Base-by-base conservation (phyloP, 2,329 filamentous ascomycete species). In the Alternaria ventricosa region DNA sequence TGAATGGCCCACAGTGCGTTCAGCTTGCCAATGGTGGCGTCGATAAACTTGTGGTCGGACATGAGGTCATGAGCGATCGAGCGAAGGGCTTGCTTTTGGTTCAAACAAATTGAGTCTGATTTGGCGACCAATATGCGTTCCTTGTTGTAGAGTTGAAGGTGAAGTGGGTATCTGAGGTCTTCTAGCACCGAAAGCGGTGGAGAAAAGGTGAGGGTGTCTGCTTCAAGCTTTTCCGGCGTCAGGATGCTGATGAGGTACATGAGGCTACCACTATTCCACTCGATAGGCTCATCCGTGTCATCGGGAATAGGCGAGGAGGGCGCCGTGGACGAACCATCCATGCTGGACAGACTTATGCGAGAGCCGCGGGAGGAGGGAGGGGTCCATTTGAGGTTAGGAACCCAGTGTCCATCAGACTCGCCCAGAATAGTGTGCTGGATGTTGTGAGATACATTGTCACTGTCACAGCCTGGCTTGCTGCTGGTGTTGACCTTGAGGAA, bases 231-330 rank as follows among this genome's bases (percentile, higher is more conserved):
- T 54, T 59, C 43, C 10, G 72, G 67, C 27, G 59, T 64, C 49
- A 75, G 50, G 33, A 63, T 55, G 30, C 45, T 45, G 18, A 73
- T 49, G 18, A 75, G 65, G 60, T 72, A 73, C 44, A 65, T 66
- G 15, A 75, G 55, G 46, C 67, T 62, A 15, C 51, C 50, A 23
- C 61, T 62, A 22, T 51, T 67, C 72, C 71, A 75, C 27, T 60
- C 18, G 49, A 73, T 60, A 3, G 65, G 53, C 0, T 15, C 30
- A 25, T 36, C 7, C 23, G 30, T 33, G 43, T 25, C 53, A 25
- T 44, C 18, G 27, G 55, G 13, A 10, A n/a, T 33, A 12, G 47
- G 57, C 2, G 63, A 60, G 8, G 49, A 54, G 5, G 57, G 53
- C 23, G 46, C 20, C 20, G 54, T 60, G 36, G 63, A 57, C 20